Evolutionary conservation across 2,329 filamentous ascomycete genomes (phyloP), one percentile per base, ranked within the genome.

Genomic region (Penicillium hordei): DNA sequence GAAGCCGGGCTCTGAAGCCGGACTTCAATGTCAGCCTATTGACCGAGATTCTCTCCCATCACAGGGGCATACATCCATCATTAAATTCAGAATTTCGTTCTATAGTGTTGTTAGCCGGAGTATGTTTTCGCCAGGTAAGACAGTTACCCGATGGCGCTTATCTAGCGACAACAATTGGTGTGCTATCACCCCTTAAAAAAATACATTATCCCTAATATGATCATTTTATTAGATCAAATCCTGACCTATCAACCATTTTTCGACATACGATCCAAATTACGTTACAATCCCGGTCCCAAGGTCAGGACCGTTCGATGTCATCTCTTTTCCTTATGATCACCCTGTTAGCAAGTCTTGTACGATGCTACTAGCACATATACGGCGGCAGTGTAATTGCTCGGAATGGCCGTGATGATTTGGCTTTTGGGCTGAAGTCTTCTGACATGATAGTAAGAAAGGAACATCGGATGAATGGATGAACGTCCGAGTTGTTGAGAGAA

Each of bases 221-320:
- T 15, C 5, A 1, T 19, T 29, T 4, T 5, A 4, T 10, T 49
- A 39, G 33, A 39, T 23, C 4, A 5, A 19, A 3, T 17, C 2
- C 27, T 23, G 17, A 19, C 10, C 33, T 10, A 27, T 17, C 9
- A n/a, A 36, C 15, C 5, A 13, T 38, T 15, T 1, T 4, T 4
- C 6, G 4, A 27, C 27, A 19, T 19, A 23, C 15, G 7, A 38
- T 19, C 2, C 21, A 12, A 4, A 49, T 10, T 19, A 1, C 21
- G 5, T 27, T 39, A 2, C 17, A 7, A 10, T 19, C 5, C 19
- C 2, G 15, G 29, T 19, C 2, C n/a, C 1, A 8, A 7, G 1
- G 1, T 10, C 4, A 8, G 4, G 4, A 1, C 4, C 15, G 2
- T 19, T 1, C 2, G 4, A 19, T 2, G 0, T 27, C 33, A 49